Evolutionary conservation across 2,329 filamentous ascomycete genomes (phyloP), one percentile per base, ranked within the genome.

Genomic region (Cytospora piceae): DNA sequence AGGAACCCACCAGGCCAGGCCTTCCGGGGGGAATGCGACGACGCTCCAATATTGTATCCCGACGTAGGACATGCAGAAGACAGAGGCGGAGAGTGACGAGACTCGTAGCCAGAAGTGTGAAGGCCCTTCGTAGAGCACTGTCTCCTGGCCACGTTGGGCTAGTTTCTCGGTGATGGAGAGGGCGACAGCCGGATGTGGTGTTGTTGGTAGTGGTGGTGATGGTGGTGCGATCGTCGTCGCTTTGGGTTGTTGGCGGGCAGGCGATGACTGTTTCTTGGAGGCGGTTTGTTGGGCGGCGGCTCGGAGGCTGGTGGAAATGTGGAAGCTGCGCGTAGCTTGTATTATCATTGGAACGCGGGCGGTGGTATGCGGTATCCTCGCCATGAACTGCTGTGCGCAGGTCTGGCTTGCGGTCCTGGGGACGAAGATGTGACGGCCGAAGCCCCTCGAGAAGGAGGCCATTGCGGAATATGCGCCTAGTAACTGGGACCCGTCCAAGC

Each of bases 111-210:
- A 81, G 64, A 84, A 83, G 71, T 91, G 88, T 1, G 87, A 87
- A 17, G 87, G 86, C 1, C 85, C 83, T 71, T 88, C 81, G 78
- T 90, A 92, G 53, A 92, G 80, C 3, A 85, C 76, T 9, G 89
- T 87, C 6, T 84, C 81, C 1, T 80, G 77, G n/a, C 81, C 72
- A 68, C 85, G 84, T 65, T 79, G 78, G 17, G 85, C 83, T 46
- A 92, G 81, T 66, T 81, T 82, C 67, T 82, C 82, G 71, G 82
- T 81, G 76, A 83, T 87, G 62, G 77, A 69, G 53, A 63, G 49
- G 63, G 62, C 22, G 31, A 56, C 49, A 58, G 71, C 37, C 53
- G 67, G 34, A 42, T 49, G 46, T 22, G n/a, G 4, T 31, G 32
- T 15, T 22, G 31, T 34, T 24, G 54, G 31, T 22, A 54, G n/a